phyloP scores from a whole-genome alignment of 2,329 filamentous ascomycete species.

The Aspergillus pseudoviridinutans region DNA sequence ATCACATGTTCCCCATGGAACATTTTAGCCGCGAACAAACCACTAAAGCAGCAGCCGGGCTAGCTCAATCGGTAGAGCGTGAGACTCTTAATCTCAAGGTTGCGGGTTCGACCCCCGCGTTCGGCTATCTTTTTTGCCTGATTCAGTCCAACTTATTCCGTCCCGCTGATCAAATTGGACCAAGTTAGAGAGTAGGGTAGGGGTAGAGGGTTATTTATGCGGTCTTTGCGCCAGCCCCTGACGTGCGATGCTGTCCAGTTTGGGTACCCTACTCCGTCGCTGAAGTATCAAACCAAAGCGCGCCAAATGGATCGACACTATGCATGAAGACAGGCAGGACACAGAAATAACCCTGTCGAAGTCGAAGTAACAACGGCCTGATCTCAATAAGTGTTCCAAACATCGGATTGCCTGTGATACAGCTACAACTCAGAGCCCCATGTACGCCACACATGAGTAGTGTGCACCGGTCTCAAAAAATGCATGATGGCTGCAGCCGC shows the following conservation, averaged over 20 bases:
- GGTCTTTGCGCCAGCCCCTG: background rate
- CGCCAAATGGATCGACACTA: background rate
- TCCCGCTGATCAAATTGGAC: background rate
- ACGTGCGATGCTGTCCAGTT: background rate
- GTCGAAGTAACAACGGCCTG: background rate
- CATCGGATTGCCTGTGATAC: background rate
- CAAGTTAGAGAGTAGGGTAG: background rate
- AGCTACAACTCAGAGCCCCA: background rate
- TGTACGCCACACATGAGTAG: background rate
- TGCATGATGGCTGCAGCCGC: background rate
- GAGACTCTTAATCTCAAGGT: constrained; percentile 48
- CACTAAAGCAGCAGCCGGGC: constrained; percentile 31
- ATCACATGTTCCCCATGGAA: background rate
- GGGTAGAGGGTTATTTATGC: background rate
- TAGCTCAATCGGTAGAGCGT: constrained; percentile 52
- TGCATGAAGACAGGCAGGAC: background rate
- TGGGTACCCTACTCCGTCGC: background rate
- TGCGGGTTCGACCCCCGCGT: constrained; percentile 43
- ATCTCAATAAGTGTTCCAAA: background rate
- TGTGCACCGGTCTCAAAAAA: background rate
- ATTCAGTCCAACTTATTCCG: background rate
- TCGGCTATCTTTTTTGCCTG: constrained; percentile 26
- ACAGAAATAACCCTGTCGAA: background rate
- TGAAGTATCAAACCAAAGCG: background rate
- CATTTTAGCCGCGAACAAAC: no score